Base-by-base conservation (phyloP, 208 protist genomes). In the Acanthamoeba healyi region DNA sequence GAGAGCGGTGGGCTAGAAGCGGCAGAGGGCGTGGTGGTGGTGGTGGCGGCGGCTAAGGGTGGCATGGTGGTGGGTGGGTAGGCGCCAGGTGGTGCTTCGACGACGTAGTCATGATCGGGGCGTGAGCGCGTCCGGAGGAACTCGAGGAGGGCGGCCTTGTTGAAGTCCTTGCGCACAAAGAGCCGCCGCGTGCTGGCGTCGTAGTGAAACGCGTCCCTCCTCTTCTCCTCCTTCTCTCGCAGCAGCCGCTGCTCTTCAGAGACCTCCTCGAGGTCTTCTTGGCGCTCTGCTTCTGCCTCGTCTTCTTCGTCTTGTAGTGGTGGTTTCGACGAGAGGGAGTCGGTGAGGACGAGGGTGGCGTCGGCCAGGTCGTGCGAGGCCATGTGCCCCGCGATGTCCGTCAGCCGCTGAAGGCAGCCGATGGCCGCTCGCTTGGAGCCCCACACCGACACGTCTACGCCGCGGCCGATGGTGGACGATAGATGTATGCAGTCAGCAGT, bases 401-500 rank as follows among this genome's bases (percentile, higher is more conserved):
- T 74, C 32, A 74, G 65, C n/a, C 65, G 65, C 65, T 74, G 65
- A 9, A 74, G 34, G 65, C 65, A 42, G n/a, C 34, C 65, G 32
- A 74, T 34, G 32, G 65, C 65, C 34, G 7, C 32, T 26, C 65
- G n/a, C 65, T 74, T 74, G 32, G 65, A 74, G 12, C 65, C 65
- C 65, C n/a, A 42, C 65, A 74, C 65, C 15, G 34, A 34, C 32
- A 74, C 32, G 19, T 74, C 65, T 74, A 26, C 14, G 29, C 14
- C 19, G 10, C 10, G 6, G 10, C 10, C 49, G 49, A 54, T 54
- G 15, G 49, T 54, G 15, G 10, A 54, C 49, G 49, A 54, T 54
- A n/a, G n/a, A n/a, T n/a, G n/a, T n/a, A n/a, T n/a, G n/a, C n/a
- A n/a, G n/a, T n/a, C n/a, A n/a, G n/a, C n/a, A n/a, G n/a, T n/a